Evolutionary conservation across 805 yeast species (phyloP).

Genomic region (Yamadazyma sp.): DNA sequence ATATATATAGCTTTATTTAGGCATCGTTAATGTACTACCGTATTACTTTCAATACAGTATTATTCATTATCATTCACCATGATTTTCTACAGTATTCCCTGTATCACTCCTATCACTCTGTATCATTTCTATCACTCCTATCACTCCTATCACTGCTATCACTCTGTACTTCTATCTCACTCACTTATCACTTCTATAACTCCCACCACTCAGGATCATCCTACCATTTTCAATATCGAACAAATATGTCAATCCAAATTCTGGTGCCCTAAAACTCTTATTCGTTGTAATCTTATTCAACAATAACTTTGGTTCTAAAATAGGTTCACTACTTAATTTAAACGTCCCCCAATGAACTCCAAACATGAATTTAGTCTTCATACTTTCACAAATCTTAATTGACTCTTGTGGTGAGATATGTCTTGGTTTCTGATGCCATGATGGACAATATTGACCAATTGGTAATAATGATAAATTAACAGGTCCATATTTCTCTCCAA

Average conservation of each 20-base stretch:
- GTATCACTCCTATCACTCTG: no score
- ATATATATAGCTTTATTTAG: constrained; percentile 1
- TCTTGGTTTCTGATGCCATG: constrained; percentile 90
- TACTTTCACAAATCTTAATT: constrained; percentile 58
- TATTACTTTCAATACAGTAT: no score
- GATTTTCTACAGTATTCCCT: no score
- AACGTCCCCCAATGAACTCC: constrained; percentile 99
- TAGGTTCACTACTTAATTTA: constrained; percentile 82
- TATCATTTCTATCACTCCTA: no score
- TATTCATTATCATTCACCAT: no score
- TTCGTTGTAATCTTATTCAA: constrained; percentile 49
- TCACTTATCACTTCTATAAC: no score
- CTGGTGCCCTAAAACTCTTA: constrained; percentile 59
- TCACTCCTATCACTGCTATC: no score
- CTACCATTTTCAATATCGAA: constrained; percentile 41
- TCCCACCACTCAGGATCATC: no score
- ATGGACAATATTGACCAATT: constrained; percentile 92
- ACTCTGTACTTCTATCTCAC: no score
- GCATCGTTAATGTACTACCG: constrained; percentile 7
- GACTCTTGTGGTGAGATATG: constrained; percentile 85
- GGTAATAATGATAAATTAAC: constrained; percentile 69
- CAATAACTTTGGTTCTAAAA: constrained; percentile 72
- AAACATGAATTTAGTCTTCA: constrained; percentile 59
- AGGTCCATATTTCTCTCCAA: constrained; percentile 61
- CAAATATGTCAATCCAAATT: constrained; percentile 68